phyloP scores from a whole-genome alignment of 148 eudicot species.

The Simmondsia chinensis region DNA sequence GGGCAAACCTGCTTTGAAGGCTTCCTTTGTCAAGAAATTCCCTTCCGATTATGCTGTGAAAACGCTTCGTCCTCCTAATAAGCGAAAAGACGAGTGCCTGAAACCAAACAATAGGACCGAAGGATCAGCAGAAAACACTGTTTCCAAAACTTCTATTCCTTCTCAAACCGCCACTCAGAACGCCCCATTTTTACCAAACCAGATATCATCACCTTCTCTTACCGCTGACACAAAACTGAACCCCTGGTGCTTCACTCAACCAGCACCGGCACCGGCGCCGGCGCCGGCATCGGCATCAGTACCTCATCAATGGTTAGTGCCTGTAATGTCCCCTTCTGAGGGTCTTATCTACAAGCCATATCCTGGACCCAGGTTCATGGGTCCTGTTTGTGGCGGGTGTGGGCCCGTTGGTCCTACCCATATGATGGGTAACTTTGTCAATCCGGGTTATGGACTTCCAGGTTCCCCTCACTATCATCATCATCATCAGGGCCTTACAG shows the following conservation, averaged over 20 bases:
- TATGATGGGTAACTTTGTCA: constrained; percentile 18
- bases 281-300: too few relatives aligned
- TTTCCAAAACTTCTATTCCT: constrained; percentile 27
- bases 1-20: constrained; percentile 32
- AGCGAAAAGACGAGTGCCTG: constrained; percentile 30
- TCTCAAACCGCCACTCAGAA: constrained; percentile 35
- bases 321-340: constrained; percentile 88
- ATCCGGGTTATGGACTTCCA: constrained; percentile 33
- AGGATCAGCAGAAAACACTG: constrained; percentile 54
- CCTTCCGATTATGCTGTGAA: constrained; percentile 35
- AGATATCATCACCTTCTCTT: constrained; percentile 13
- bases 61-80: constrained; percentile 17
- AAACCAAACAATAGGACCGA: constrained; percentile 32
- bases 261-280: too few relatives aligned
- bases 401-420: constrained; percentile 37
- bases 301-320: constrained; percentile 92
- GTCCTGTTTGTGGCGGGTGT: constrained; percentile 30
- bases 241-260: constrained; percentile 45
- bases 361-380: constrained; percentile 45
- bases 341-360: constrained; percentile 93
- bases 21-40: constrained; percentile 30
- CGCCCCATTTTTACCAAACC: constrained; percentile 22
- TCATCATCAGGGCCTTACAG: constrained; percentile 36
- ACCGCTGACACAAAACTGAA: constrained; percentile 27
- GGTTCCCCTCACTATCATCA: constrained; percentile 15